Conservation (phyloP, 2,329 filamentous ascomycete genomes). For the Tolypocladium ophioglossoides region DNA sequence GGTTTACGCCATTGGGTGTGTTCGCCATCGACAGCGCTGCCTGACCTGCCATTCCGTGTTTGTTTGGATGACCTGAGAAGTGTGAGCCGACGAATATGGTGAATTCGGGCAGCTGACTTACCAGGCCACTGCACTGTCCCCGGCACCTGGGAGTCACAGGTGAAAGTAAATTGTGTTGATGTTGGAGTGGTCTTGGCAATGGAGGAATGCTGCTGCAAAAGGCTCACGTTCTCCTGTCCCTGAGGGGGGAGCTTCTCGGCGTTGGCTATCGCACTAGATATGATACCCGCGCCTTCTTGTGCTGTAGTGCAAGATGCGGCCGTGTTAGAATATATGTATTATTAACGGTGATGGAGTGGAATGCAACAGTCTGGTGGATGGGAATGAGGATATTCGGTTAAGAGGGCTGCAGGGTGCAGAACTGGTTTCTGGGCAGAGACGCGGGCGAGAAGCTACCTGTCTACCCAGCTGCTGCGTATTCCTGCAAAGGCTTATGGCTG, state of each 20-base stretch:
- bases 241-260: constrained; percentile 59
- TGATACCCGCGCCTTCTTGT: constrained; percentile 59
- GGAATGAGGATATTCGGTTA: neutral
- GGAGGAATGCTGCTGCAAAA: constrained; percentile 58
- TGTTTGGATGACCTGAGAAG: constrained; percentile 12
- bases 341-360: neutral
- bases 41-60: constrained; percentile 11
- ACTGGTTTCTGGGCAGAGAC: neutral
- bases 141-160: constrained; percentile 80
- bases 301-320: neutral
- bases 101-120: constrained; percentile 10
- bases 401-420: too few relatives aligned
- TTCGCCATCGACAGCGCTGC: constrained; percentile 5
- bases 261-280: constrained; percentile 84
- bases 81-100: constrained; percentile 1
- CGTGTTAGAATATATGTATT: neutral
- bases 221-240: constrained; percentile 69
- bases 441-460: neutral
- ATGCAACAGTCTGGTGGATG: neutral
- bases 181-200: constrained; percentile 51
- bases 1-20: constrained; percentile 6
- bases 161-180: constrained; percentile 92
- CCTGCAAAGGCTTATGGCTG: neutral
- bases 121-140: constrained; percentile 69
- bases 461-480: too few relatives aligned